Base-by-base conservation (phyloP, 768 basidiomycete genomes). In the Termitomyces heimii region DNA sequence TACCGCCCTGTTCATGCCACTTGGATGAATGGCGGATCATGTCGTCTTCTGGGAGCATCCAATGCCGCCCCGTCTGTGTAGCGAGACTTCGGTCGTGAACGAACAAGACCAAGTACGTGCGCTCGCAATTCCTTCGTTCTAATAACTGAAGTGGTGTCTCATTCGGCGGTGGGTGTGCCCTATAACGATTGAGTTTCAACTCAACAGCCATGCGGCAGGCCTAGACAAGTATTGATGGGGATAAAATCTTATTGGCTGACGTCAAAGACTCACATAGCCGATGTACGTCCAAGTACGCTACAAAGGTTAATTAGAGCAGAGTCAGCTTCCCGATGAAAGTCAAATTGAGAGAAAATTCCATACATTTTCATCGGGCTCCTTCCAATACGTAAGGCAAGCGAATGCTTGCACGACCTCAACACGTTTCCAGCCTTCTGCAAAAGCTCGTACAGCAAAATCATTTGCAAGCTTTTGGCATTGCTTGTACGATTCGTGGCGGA, bases 381-480 rank as follows among this genome's bases (percentile, higher is more conserved):
- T 87, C 91, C 92, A 95, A 70, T 94, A 95, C 39, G 87, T 91
- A 59, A 95, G 76, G 64, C 91, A 92, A 20, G 89, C 86, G 68
- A 93, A 90, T 28, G 92, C 90, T 71, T 96, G 94, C 4, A 91
- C 88, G 22, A 93, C 85, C 70, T 94, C 93, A 53, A 95, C 84
- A 59, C 85, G 79, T 68, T 90, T 88, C 82, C 82, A 86, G n/a
- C 79, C 80, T 60, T 88, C 84, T 32, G 83, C 78, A 64, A 94
- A 92, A 9, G 92, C 90, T 57, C 83, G 82, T 28, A 88, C 77
- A n/a, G 86, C 84, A 61, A 86, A 80, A 24, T 88, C 84, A 54
- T 89, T 77, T 13, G 89, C 87, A 20, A 93, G 80, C 57, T 82
- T 82, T 62, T 87, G 84, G 60, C 87, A 86, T 18, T 77, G 74